Conservation (phyloP, 2,329 filamentous ascomycete species). For the Ophiosphaerella korrae region DNA sequence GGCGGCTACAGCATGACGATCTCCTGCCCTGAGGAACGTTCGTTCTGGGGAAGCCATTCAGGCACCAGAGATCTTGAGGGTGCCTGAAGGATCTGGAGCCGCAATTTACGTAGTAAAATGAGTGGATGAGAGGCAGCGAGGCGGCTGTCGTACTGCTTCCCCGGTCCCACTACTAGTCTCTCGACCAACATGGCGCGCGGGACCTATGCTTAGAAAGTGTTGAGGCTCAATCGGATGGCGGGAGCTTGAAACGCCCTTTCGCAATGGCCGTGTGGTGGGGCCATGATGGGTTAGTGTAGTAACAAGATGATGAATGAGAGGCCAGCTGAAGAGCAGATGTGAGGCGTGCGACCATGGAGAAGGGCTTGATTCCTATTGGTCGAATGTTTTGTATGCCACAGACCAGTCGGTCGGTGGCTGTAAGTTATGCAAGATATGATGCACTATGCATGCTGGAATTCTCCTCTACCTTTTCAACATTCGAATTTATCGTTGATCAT, state of each 20-base stretch:
- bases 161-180: conserved; percentile 36
- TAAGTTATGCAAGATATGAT: neutral
- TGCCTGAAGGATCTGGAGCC: conserved; percentile 27
- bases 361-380: conserved; percentile 8
- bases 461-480: too few relatives aligned
- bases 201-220: conserved; percentile 43
- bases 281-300: conserved; percentile 31
- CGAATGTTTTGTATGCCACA: neutral
- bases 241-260: conserved; percentile 17
- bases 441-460: neutral
- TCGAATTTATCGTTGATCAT: too few relatives aligned
- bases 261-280: conserved; percentile 13
- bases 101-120: conserved; percentile 27
- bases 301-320: conserved; percentile 27
- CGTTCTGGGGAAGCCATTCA: conserved; percentile 39
- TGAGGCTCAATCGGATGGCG: conserved; percentile 44
- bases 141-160: conserved; percentile 39
- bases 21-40: conserved; percentile 23
- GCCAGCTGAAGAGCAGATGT: conserved; percentile 18
- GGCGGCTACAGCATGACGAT: conserved; percentile 43
- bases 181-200: conserved; percentile 46
- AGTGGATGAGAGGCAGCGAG: conserved; percentile 34
- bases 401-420: neutral
- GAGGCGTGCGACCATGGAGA: conserved; percentile 20
- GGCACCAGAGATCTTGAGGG: conserved; percentile 13